A percentile compares a stretch with the other conserved stretches of the same genome.
phyloP scores from a whole-genome alignment of 257 asterid genomes.

The Fraxinus excelsior region DNA sequence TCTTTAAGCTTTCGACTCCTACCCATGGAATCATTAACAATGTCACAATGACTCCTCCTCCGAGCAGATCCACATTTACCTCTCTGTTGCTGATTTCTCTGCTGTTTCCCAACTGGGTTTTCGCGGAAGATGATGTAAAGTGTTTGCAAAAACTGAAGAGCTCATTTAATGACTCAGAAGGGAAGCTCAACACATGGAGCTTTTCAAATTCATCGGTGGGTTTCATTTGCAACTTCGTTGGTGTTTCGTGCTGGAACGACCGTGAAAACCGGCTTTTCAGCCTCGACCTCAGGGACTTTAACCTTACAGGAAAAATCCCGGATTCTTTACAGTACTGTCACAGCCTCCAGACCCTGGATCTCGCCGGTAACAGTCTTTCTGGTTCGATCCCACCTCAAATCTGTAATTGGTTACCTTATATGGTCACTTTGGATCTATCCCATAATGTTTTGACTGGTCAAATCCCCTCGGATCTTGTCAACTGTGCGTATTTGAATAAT shows the following conservation, averaged over 20 bases:
- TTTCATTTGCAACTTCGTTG: conserved; percentile 56
- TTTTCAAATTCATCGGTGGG: conserved; percentile 57
- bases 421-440: conserved; percentile 43
- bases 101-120: too few relatives aligned
- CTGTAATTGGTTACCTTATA: conserved; percentile 51
- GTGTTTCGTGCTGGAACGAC: conserved; percentile 79
- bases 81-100: too few relatives aligned
- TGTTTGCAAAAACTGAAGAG: conserved; percentile 61
- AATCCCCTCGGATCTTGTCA: conserved; percentile 45
- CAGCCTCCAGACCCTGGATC: conserved; percentile 69
- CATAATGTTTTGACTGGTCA: conserved; percentile 35
- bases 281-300: conserved; percentile 52
- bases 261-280: conserved; percentile 58
- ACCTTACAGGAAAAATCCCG: conserved; percentile 56
- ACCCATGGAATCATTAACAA: too few relatives aligned
- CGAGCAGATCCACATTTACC: too few relatives aligned
- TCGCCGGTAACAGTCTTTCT: conserved; percentile 59
- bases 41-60: too few relatives aligned
- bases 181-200: conserved; percentile 53
- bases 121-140: conserved; percentile 63
- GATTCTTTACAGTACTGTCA: conserved; percentile 53
- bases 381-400: conserved; percentile 44
- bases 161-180: conserved; percentile 49
- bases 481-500: conserved; percentile 26
- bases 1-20: too few relatives aligned